These are phyloP conservation scores for Fraxinus xanthoxyloides DNA, from an alignment of 305 asterid genomes.

Conservation along the genomic window DNA sequence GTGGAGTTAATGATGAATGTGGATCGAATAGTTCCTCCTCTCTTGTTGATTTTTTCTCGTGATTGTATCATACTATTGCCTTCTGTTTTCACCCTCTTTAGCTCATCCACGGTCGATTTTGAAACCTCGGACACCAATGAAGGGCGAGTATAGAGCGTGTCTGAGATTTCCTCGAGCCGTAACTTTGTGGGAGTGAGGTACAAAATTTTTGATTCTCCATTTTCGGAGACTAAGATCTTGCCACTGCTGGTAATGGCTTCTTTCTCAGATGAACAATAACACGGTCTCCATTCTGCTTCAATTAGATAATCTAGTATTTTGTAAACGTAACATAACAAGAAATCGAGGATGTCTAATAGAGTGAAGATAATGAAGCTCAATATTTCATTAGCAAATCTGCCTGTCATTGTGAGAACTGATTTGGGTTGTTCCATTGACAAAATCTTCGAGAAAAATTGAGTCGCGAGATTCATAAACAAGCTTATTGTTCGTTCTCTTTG, in stretches of 20 bases:
- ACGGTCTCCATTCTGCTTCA: background rate
- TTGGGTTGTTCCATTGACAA: background rate
- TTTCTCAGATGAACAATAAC: background rate
- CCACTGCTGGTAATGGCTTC: constrained; percentile 48
- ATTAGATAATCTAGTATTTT: constrained; percentile 45
- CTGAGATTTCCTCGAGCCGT: constrained; percentile 81
- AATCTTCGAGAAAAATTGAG: background rate
- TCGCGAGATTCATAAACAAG: background rate
- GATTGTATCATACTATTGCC: constrained; percentile 15
- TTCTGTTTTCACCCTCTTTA: background rate
- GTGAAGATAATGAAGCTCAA: constrained; percentile 3
- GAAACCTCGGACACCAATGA: constrained; percentile 58
- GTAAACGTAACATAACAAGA: constrained; percentile 30
- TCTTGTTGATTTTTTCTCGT: constrained; percentile 13
- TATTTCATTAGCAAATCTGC: constrained; percentile 21
- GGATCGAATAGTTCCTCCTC: constrained; percentile 27
- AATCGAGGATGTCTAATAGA: constrained; percentile 58
- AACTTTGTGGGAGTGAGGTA: constrained; percentile 50
- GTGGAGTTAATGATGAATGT: constrained; percentile 58
- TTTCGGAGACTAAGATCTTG: constrained; percentile 67
- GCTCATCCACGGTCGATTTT: constrained; percentile 34
- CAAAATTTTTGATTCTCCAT: constrained; percentile 66
- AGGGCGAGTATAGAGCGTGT: constrained; percentile 80
- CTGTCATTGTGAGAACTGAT: constrained; percentile 28
- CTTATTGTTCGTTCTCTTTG: background rate